phyloP scores from a whole-genome alignment of 192 early-diverging fungal species.

The Podila verticillata region DNA sequence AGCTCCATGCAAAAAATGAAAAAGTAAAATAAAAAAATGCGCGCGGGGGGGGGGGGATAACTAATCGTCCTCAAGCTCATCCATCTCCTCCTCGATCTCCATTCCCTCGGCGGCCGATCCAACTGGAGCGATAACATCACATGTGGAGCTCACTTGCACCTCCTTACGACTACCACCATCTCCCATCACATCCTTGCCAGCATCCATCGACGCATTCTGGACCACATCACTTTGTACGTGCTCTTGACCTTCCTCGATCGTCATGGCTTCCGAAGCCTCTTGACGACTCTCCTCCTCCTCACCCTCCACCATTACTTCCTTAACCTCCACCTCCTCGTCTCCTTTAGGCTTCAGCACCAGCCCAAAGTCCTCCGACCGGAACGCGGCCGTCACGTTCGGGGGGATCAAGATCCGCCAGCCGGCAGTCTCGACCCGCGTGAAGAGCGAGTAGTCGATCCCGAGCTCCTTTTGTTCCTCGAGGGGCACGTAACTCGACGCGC shows the following conservation, averaged over 20 bases:
- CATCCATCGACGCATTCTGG: neutral
- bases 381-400: conserved; percentile 35
- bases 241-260: neutral
- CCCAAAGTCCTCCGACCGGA: conserved; percentile 48
- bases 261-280: too few relatives aligned
- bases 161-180: neutral
- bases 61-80: conserved; percentile 9
- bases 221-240: neutral
- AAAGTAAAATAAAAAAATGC: neutral
- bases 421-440: conserved; percentile 44
- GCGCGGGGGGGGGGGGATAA: neutral
- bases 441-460: conserved; percentile 43
- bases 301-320: neutral
- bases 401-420: conserved; percentile 51
- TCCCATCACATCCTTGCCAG: neutral
- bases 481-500: conserved; percentile 26
- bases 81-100: conserved; percentile 1
- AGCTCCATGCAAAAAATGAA: neutral
- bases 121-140: neutral
- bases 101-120: neutral
- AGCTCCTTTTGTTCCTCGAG: conserved; percentile 44
- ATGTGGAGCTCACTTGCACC: neutral
- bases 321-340: neutral
- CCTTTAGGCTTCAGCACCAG: conserved; percentile 42
- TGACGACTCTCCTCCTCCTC: neutral